These are phyloP conservation scores for Xylariomycetidae sp. DNA, from an alignment of 2,329 filamentous ascomycete species.

Conservation along the genomic window DNA sequence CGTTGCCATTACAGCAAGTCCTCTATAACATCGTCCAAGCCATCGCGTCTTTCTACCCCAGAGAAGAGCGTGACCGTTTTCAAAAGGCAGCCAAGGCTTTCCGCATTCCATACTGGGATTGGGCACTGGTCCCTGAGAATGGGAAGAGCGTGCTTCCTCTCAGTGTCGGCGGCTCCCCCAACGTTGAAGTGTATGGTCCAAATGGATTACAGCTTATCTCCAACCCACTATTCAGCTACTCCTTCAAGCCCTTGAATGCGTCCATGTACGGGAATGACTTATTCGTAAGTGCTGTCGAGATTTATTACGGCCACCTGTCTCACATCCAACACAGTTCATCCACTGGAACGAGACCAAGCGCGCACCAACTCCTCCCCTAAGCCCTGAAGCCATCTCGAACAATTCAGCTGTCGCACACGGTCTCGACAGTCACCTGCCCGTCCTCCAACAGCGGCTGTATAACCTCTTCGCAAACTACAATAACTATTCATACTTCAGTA, in stretches of 20 bases:
- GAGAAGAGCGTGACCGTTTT: conserved; percentile 44
- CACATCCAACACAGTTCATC: conserved; percentile 57
- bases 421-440: conserved; percentile 47
- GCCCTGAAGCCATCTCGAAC: conserved; percentile 47
- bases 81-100: conserved; percentile 45
- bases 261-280: too few species aligned
- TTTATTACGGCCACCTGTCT: too few species aligned
- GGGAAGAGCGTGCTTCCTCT: conserved; percentile 44
- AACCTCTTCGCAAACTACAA: conserved; percentile 64
- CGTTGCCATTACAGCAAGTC: conserved; percentile 30
- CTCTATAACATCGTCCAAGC: conserved; percentile 28
- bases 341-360: conserved; percentile 57
- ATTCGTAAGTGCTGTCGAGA: too few species aligned
- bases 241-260: conserved; percentile 55
- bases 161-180: conserved; percentile 39
- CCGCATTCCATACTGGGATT: conserved; percentile 57
- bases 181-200: conserved; percentile 50
- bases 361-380: conserved; percentile 39
- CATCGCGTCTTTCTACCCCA: conserved; percentile 31
- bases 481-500: conserved; percentile 66
- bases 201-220: conserved; percentile 50
- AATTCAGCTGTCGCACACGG: conserved; percentile 51
- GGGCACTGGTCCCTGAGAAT: conserved; percentile 44
- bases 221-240: conserved; percentile 59
- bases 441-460: conserved; percentile 60